phyloP scores from a whole-genome alignment of 805 yeast genomes.

The Limtongia smithiae region DNA sequence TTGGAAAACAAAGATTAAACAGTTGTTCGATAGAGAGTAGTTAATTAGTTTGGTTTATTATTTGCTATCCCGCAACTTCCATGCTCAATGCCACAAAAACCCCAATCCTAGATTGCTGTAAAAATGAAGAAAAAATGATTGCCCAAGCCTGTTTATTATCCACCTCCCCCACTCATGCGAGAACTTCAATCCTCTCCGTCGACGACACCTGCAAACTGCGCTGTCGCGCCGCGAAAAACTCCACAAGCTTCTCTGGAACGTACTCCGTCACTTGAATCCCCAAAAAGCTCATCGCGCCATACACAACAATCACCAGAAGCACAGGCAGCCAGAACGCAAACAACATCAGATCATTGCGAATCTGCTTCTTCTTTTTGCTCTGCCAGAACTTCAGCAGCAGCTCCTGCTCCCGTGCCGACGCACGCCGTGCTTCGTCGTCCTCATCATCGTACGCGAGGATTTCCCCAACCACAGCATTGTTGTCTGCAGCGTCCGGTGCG shows the following conservation, averaged over 20 bases:
- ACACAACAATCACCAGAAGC: conserved; percentile 16
- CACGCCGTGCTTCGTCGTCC: conserved; percentile 14
- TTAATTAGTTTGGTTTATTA: too few species aligned
- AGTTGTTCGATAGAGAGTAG: too few species aligned
- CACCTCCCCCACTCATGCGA: too few species aligned
- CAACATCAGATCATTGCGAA: conserved; percentile 31
- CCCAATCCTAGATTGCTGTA: too few species aligned
- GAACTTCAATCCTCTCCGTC: too few species aligned
- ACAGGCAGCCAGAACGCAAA: conserved; percentile 33
- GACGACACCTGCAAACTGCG: too few species aligned
- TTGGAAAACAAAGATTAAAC: too few species aligned
- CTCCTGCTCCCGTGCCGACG: conserved; percentile 13
- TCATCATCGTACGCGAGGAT: conserved; percentile 25
- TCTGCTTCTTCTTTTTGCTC: conserved; percentile 26
- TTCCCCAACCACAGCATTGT: not conserved
- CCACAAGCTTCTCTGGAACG: conserved; percentile 21
- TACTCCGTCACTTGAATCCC: conserved; percentile 20
- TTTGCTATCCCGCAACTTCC: too few species aligned
- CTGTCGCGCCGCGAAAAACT: conserved; percentile 13
- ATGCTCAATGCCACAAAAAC: too few species aligned
- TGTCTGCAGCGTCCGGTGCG: conserved; percentile 3
- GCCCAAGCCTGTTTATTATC: too few species aligned
- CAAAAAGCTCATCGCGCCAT: conserved; percentile 23
- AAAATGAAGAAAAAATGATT: too few species aligned
- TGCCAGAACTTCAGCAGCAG: conserved; percentile 23